A percentile compares a stretch with the other conserved stretches of the same genome.
Conservation (phyloP, 2,329 filamentous ascomycete genomes). For the Colletotrichum endophyticum region DNA sequence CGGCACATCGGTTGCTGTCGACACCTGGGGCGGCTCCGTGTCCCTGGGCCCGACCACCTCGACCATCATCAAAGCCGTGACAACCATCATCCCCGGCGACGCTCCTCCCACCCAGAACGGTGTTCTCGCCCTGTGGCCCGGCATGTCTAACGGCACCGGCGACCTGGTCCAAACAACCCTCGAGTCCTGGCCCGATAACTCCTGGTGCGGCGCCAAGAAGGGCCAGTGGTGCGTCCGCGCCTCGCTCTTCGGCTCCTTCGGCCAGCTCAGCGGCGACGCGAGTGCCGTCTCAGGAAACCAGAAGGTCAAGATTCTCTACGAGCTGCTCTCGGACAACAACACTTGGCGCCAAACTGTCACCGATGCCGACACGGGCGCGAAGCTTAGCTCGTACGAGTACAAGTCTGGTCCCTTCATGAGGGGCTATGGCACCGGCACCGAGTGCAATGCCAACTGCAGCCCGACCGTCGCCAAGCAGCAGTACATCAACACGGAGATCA, state of each 20-base stretch:
- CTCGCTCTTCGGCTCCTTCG: slow-evolving; percentile 38
- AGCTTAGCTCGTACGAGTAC: slow-evolving; percentile 36
- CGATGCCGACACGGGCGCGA: slow-evolving; percentile 36
- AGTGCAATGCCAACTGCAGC: slow-evolving; percentile 40
- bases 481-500: slow-evolving; percentile 25
- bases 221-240: slow-evolving; percentile 43
- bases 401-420: slow-evolving; percentile 40
- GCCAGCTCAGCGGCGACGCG: slow-evolving; percentile 30
- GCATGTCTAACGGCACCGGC: slow-evolving; percentile 49
- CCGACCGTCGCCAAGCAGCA: slow-evolving; percentile 38
- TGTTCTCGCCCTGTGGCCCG: slow-evolving; percentile 46
- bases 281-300: background rate
- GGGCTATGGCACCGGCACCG: slow-evolving; percentile 42
- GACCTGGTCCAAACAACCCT: slow-evolving; percentile 46
- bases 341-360: slow-evolving; percentile 33
- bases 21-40: slow-evolving; percentile 7
- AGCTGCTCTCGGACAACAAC: slow-evolving; percentile 24
- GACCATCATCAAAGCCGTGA: slow-evolving; percentile 41
- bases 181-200: slow-evolving; percentile 43
- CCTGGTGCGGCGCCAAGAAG: slow-evolving; percentile 41
- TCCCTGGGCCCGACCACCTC: slow-evolving; percentile 9
- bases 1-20: background rate
- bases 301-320: slow-evolving; percentile 20
- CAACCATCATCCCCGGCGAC: slow-evolving; percentile 42
- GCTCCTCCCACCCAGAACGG: slow-evolving; percentile 41